Evolutionary conservation across 139 green algal species (phyloP).

Genomic region (Bryopsis sp.): DNA sequence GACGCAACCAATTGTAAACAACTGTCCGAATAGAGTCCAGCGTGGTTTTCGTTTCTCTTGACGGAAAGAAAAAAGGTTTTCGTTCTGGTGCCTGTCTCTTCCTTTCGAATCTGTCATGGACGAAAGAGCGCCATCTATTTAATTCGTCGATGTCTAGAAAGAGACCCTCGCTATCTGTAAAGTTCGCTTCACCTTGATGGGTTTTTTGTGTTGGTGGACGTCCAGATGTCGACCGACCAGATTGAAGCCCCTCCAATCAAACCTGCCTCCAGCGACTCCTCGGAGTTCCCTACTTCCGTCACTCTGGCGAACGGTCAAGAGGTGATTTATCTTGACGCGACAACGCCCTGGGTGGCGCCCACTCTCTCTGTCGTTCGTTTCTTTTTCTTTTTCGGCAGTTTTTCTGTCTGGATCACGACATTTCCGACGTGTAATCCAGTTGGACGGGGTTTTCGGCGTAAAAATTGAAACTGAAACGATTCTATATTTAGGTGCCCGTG

Average conservation of each 20-base stretch:
- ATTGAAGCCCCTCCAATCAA: conserved; percentile 14
- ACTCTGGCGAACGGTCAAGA: conserved; percentile 16
- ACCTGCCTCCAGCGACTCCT: background rate
- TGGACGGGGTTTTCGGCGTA: background rate
- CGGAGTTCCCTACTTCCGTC: conserved; percentile 11
- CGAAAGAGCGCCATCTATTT: too few species aligned
- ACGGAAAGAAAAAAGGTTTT: too few species aligned
- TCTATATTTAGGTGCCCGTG: conserved; percentile 27
- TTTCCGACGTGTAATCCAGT: background rate
- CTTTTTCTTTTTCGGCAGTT: background rate
- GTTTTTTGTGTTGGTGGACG: too few species aligned
- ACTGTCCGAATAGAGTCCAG: too few species aligned
- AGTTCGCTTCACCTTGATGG: too few species aligned
- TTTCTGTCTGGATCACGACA: background rate
- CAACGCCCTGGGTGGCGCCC: background rate
- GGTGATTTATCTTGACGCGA: conserved; percentile 5
- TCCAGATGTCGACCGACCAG: conserved; percentile 3
- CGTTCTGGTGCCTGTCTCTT: too few species aligned
- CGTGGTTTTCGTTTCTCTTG: too few species aligned
- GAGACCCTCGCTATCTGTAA: too few species aligned
- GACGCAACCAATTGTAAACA: too few species aligned
- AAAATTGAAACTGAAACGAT: background rate
- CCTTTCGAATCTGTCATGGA: too few species aligned
- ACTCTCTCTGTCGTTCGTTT: background rate
- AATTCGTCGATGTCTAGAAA: too few species aligned